phyloP scores from a whole-genome alignment of 371 early-diverging fungal genomes.

The Phascolomyces articulosus region DNA sequence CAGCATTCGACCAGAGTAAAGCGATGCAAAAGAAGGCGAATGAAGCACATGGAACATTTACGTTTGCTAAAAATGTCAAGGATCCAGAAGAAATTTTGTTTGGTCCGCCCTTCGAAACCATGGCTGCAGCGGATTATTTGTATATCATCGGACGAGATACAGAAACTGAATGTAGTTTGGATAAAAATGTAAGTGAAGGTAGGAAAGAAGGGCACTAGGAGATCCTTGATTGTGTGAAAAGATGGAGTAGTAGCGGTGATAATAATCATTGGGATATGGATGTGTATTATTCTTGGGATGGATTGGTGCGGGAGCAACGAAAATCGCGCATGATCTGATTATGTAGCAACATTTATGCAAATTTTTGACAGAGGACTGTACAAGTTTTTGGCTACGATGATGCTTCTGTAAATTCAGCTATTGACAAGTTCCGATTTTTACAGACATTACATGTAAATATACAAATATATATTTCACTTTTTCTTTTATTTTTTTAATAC shows the following conservation, averaged over 20 bases:
- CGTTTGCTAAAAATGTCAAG: conserved; percentile 25
- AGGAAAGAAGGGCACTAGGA: too few relatives aligned
- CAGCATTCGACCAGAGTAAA: not conserved
- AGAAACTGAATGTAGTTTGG: conserved; percentile 20
- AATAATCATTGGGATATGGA: too few relatives aligned
- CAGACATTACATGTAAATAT: conserved; percentile 43
- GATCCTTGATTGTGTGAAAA: too few relatives aligned
- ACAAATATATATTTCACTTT: too few relatives aligned
- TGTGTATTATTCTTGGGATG: too few relatives aligned
- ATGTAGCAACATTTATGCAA: too few relatives aligned
- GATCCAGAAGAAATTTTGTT: conserved; percentile 20
- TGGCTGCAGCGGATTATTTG: conserved; percentile 28
- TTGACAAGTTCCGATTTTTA: conserved; percentile 24
- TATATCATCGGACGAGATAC: conserved; percentile 23
- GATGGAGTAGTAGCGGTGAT: too few relatives aligned
- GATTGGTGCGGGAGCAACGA: not conserved
- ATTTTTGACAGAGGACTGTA: conserved; percentile 23
- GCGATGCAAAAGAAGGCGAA: conserved; percentile 1
- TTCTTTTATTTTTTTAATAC: too few relatives aligned
- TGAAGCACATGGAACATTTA: conserved; percentile 18
- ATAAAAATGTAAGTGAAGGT: not conserved
- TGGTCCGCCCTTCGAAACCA: conserved; percentile 25
- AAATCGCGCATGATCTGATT: too few relatives aligned
- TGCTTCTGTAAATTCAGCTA: conserved; percentile 28
- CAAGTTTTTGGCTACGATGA: conserved; percentile 20